These are phyloP conservation scores for Pseudogymnoascus sp. DNA, from an alignment of 2,329 filamentous ascomycete species.

Conservation along the genomic window DNA sequence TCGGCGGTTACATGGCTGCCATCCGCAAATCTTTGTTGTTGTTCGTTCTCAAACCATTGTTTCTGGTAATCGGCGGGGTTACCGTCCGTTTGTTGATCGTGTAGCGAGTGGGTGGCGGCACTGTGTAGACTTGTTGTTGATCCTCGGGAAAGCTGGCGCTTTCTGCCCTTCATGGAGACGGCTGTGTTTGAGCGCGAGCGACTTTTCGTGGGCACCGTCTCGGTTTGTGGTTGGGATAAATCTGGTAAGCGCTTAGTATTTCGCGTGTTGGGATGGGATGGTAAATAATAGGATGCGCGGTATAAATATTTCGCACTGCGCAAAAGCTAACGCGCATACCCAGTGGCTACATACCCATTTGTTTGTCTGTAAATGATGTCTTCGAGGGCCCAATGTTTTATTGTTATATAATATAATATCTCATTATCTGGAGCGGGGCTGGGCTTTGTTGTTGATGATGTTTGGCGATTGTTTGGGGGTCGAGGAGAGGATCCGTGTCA, in stretches of 20 bases:
- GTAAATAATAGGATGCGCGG: conserved; percentile 4
- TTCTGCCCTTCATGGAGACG: conserved; percentile 34
- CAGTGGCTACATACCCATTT: conserved; percentile 5
- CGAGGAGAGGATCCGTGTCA: background rate
- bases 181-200: conserved; percentile 41
- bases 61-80: conserved; percentile 23
- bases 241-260: conserved; percentile 19
- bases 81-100: conserved; percentile 25
- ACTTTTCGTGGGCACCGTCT: conserved; percentile 32
- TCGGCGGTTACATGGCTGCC: conserved; percentile 43
- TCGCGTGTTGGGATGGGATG: background rate
- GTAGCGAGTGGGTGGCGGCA: conserved; percentile 23
- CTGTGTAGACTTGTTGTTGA: conserved; percentile 42
- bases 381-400: conserved; percentile 5
- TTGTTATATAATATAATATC: conserved; percentile 6
- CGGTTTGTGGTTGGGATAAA: conserved; percentile 21
- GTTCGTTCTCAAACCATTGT: conserved; percentile 29
- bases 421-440: conserved; percentile 8
- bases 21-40: conserved; percentile 24
- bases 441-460: conserved; percentile 12
- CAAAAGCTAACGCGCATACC: background rate
- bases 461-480: conserved; percentile 12
- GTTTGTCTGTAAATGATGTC: background rate
- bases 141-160: conserved; percentile 39
- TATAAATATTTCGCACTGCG: background rate